Percentiles rank a stretch among this genome's conserved stretches.
Conservation (phyloP, 371 early-diverging fungal species). For the Chytridiales sp. region DNA sequence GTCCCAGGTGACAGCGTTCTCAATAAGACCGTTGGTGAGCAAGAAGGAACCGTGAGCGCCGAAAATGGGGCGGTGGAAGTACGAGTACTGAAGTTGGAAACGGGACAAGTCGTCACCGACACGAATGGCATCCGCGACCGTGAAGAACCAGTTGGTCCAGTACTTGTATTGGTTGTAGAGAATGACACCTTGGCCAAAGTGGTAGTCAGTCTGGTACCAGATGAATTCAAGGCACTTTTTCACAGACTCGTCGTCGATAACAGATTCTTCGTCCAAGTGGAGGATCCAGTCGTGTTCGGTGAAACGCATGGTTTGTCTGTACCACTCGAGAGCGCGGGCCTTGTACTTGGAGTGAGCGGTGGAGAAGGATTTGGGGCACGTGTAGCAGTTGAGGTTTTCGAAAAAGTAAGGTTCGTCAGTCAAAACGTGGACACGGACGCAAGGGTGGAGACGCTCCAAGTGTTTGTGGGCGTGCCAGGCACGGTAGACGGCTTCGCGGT, state of each 20-base stretch:
- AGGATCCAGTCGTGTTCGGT: constrained; percentile 57
- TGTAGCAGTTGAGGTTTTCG: constrained; percentile 58
- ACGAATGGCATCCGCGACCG: constrained; percentile 55
- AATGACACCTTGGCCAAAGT: constrained; percentile 57
- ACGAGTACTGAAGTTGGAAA: constrained; percentile 55
- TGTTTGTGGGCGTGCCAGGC: constrained; percentile 56
- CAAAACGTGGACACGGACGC: constrained; percentile 52
- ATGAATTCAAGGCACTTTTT: constrained; percentile 47
- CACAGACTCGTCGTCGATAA: constrained; percentile 53
- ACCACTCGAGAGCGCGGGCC: constrained; percentile 58
- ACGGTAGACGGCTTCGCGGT: constrained; percentile 53
- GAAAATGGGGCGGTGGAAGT: constrained; percentile 52
- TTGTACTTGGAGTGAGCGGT: constrained; percentile 50
- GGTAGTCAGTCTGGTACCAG: constrained; percentile 51
- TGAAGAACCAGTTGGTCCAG: constrained; percentile 56
- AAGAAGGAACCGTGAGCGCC: constrained; percentile 58
- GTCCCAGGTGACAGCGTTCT: constrained; percentile 56
- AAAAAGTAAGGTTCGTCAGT: constrained; percentile 61
- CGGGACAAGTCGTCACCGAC: constrained; percentile 55
- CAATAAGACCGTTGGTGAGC: constrained; percentile 50
- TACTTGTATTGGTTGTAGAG: constrained; percentile 57
- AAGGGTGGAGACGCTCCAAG: constrained; percentile 53
- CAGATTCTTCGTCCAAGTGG: constrained; percentile 55
- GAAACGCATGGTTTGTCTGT: constrained; percentile 50
- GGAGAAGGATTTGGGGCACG: constrained; percentile 50